Conservation (phyloP, 441 rosid genomes). For the Mallotus japonicus region DNA sequence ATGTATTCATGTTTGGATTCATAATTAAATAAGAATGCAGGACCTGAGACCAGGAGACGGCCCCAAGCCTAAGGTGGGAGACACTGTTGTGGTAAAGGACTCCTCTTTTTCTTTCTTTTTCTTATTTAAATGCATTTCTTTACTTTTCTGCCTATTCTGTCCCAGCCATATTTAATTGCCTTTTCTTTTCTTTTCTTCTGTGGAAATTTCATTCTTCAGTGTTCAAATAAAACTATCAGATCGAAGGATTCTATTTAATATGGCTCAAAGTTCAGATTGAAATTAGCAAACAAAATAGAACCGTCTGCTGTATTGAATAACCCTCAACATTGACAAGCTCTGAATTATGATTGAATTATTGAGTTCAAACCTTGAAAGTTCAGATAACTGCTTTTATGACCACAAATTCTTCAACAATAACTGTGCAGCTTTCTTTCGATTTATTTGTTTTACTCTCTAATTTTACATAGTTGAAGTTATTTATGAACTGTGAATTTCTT, state of each 20-base stretch:
- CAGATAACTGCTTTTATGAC: not conserved
- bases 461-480: conserved; percentile 13
- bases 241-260: not conserved
- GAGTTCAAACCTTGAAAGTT: not conserved
- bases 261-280: not conserved
- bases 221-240: not conserved
- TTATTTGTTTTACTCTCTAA: conserved; percentile 3
- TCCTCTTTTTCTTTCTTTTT: not conserved
- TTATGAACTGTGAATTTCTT: conserved; percentile 13
- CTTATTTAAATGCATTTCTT: not conserved
- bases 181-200: not conserved
- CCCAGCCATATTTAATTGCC: not conserved
- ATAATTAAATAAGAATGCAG: conserved; percentile 40
- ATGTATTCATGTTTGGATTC: not conserved
- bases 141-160: not conserved
- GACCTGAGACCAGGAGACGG: conserved; percentile 83
- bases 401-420: not conserved
- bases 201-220: not conserved
- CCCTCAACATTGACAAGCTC: not conserved
- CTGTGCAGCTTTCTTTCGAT: not conserved
- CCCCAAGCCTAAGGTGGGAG: conserved; percentile 71
- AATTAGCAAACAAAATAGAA: not conserved
- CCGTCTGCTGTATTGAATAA: not conserved
- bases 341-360: not conserved
- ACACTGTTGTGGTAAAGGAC: conserved; percentile 71